Percentiles rank a stretch among this genome's conserved stretches.
Conservation (phyloP, 768 basidiomycete species). For the Suillus alpinus region DNA sequence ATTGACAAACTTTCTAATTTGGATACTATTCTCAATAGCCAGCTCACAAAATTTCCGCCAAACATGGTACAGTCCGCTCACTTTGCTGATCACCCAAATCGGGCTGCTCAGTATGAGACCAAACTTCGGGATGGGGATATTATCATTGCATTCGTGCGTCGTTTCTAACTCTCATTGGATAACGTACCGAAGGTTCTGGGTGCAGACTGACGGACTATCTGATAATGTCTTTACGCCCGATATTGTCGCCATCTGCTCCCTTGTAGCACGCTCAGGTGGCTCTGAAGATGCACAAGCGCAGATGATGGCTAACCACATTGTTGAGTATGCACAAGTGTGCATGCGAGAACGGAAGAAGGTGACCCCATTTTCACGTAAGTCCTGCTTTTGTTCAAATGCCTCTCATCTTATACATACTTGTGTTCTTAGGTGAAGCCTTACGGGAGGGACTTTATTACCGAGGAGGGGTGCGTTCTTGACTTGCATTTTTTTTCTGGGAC, state of each 20-base stretch:
- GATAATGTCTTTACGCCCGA: constrained; percentile 67
- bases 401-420: constrained; percentile 7
- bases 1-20: background rate
- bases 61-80: constrained; percentile 7
- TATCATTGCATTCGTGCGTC: constrained; percentile 46
- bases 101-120: constrained; percentile 43
- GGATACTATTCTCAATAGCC: constrained; percentile 16
- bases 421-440: constrained; percentile 53
- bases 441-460: constrained; percentile 61
- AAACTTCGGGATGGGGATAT: constrained; percentile 53
- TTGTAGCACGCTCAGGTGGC: constrained; percentile 55
- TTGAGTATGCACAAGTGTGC: constrained; percentile 65
- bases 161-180: background rate
- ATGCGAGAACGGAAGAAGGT: constrained; percentile 64
- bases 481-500: constrained; percentile 3
- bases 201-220: constrained; percentile 53
- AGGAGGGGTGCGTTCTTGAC: constrained; percentile 64
- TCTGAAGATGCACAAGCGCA: constrained; percentile 64
- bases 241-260: constrained; percentile 64
- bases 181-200: background rate
- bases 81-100: constrained; percentile 37
- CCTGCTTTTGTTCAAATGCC: background rate
- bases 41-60: constrained; percentile 35
- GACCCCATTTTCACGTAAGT: constrained; percentile 75
- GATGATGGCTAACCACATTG: constrained; percentile 67